These are phyloP conservation scores for Leccinellum luteum DNA, from an alignment of 768 basidiomycete genomes.

Conservation along the genomic window DNA sequence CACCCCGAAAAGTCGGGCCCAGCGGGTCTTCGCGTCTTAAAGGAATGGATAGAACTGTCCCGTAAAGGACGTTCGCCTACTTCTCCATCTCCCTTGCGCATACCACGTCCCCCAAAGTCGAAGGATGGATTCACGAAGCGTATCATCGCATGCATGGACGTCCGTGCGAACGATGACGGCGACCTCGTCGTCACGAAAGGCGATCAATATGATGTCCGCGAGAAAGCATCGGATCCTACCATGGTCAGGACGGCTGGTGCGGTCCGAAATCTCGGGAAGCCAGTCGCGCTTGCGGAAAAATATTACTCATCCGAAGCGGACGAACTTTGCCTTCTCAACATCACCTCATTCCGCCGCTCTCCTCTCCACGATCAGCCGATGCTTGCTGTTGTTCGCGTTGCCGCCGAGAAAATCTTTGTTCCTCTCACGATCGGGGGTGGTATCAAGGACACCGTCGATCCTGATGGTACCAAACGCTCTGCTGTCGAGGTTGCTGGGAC, in stretches of 20 bases:
- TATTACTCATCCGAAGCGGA: slow-evolving; percentile 92
- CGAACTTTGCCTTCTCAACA: slow-evolving; percentile 96
- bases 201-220: slow-evolving; percentile 97
- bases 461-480: slow-evolving; percentile 82
- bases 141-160: slow-evolving; percentile 96
- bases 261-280: slow-evolving; percentile 97
- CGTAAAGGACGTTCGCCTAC: slow-evolving; percentile 37
- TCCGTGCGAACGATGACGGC: slow-evolving; percentile 91
- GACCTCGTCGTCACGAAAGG: slow-evolving; percentile 99
- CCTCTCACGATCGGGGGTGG: slow-evolving; percentile 99
- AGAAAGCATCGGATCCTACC: slow-evolving; percentile 48
- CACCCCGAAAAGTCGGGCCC: slow-evolving; percentile 97
- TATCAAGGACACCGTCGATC: slow-evolving; percentile 94
- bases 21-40: slow-evolving; percentile 79
- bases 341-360: slow-evolving; percentile 97
- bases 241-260: slow-evolving; percentile 57
- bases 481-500: slow-evolving; percentile 94
- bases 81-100: slow-evolving; percentile 28
- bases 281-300: slow-evolving; percentile 82
- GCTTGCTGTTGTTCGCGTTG: slow-evolving; percentile 90
- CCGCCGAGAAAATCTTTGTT: slow-evolving; percentile 89
- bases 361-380: slow-evolving; percentile 96
- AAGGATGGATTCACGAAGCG: slow-evolving; percentile 83
- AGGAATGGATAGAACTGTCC: slow-evolving; percentile 72
- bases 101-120: slow-evolving; percentile 38